Percentiles rank a stretch among this genome's conserved stretches.
Conservation (phyloP, 257 asterid species). For the Solanum peruvianum region DNA sequence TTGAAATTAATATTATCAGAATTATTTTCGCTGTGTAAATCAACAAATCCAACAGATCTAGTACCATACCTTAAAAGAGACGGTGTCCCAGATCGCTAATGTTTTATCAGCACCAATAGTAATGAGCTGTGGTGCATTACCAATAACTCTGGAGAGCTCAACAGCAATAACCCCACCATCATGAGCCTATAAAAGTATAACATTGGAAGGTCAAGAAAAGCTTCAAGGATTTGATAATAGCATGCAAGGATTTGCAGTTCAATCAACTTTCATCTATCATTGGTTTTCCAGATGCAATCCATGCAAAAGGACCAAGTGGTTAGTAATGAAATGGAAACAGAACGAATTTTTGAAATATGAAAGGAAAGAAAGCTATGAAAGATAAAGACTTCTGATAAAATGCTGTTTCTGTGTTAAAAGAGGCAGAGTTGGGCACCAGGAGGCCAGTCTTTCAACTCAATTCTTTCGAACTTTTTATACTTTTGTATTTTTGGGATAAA, state of each 20-base stretch:
- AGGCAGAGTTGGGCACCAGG: background rate
- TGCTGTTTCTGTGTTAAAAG: background rate
- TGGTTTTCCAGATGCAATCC: background rate
- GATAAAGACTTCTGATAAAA: background rate
- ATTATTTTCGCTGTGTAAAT: background rate
- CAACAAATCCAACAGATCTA: background rate
- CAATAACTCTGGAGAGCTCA: conserved; percentile 89
- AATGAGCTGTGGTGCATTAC: conserved; percentile 93
- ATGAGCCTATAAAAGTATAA: conserved; percentile 61
- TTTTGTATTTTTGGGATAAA: background rate
- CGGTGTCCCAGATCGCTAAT: conserved; percentile 96
- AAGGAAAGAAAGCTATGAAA: background rate
- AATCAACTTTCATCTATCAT: background rate
- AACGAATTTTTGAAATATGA: background rate
- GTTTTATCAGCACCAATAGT: conserved; percentile 97
- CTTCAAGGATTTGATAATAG: background rate
- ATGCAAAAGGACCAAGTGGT: background rate
- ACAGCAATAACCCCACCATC: conserved; percentile 95
- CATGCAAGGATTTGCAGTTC: background rate
- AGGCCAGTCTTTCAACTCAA: background rate
- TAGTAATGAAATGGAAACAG: background rate
- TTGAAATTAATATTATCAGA: background rate
- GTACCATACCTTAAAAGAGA: conserved; percentile 70
- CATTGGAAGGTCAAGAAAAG: background rate
- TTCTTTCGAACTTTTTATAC: background rate